These are phyloP conservation scores for Sugiyamaella smithiae DNA, from an alignment of 805 yeast genomes.

Conservation along the genomic window DNA sequence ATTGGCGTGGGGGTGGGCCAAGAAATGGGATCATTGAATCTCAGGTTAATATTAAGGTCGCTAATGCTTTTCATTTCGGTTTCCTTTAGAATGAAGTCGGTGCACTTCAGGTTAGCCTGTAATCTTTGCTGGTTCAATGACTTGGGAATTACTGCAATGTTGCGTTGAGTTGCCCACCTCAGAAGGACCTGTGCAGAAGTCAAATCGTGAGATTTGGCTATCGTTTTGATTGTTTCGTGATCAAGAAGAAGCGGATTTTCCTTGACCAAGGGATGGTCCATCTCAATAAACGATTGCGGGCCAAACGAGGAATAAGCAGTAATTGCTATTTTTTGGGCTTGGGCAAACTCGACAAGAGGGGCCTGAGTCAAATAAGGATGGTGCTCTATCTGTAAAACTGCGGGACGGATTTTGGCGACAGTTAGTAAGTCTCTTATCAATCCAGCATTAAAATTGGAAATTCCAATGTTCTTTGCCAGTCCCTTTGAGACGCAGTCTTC, in stretches of 20 bases:
- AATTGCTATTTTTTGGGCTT: slow-evolving; percentile 56
- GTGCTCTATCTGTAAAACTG: slow-evolving; percentile 82
- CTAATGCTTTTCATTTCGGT: slow-evolving; percentile 55
- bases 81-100: slow-evolving; percentile 52
- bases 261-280: slow-evolving; percentile 52
- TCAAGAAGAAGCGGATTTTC: slow-evolving; percentile 56
- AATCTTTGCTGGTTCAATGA: slow-evolving; percentile 66
- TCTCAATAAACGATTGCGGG: slow-evolving; percentile 73
- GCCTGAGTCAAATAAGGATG: slow-evolving; percentile 86
- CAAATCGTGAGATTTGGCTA: slow-evolving; percentile 55
- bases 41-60: slow-evolving; percentile 58
- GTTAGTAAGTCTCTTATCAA: slow-evolving; percentile 53
- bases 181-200: slow-evolving; percentile 66
- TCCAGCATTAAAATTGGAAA: slow-evolving; percentile 57
- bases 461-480: slow-evolving; percentile 53
- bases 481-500: slow-evolving; percentile 54
- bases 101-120: slow-evolving; percentile 54
- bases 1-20: slow-evolving; percentile 34
- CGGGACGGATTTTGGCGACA: slow-evolving; percentile 55
- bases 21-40: slow-evolving; percentile 75
- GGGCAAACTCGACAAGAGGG: slow-evolving; percentile 56
- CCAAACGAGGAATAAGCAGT: slow-evolving; percentile 87
- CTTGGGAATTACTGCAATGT: slow-evolving; percentile 75
- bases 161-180: slow-evolving; percentile 84
- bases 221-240: slow-evolving; percentile 48